Percentiles rank a stretch among this genome's conserved stretches.
Conservation (phyloP, 2,329 filamentous ascomycete species). For the Fusarium concolor region DNA sequence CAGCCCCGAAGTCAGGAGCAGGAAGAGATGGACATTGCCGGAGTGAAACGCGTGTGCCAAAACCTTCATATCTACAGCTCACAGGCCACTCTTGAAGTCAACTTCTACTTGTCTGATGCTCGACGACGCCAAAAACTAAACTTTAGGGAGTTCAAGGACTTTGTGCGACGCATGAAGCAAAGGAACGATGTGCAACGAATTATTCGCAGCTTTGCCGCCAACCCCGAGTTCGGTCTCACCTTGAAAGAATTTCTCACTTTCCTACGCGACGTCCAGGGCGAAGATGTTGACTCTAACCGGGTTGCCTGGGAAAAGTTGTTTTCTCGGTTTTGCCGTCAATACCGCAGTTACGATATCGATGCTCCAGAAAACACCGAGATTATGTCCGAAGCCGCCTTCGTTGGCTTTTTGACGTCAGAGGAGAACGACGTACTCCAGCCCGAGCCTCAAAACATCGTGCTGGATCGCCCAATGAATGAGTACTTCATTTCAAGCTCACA, state of each 20-base stretch:
- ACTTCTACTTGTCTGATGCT: conserved; percentile 80
- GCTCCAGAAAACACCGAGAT: conserved; percentile 59
- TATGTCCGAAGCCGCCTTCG: conserved; percentile 84
- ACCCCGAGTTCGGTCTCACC: conserved; percentile 74
- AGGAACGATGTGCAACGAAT: conserved; percentile 83
- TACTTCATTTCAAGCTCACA: conserved; percentile 99
- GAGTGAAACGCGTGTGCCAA: conserved; percentile 85
- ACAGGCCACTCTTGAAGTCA: conserved; percentile 75
- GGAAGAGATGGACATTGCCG: conserved; percentile 80
- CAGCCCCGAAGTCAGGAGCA: conserved; percentile 64
- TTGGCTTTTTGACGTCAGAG: conserved; percentile 79
- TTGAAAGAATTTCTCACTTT: conserved; percentile 81
- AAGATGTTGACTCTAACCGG: conserved; percentile 76
- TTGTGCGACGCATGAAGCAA: conserved; percentile 85
- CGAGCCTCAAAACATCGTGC: conserved; percentile 68
- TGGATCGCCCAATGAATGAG: conserved; percentile 90
- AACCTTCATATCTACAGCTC: conserved; percentile 93
- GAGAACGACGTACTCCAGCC: conserved; percentile 76
- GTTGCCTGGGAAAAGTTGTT: conserved; percentile 79
- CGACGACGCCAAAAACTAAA: conserved; percentile 74
- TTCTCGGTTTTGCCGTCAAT: conserved; percentile 72
- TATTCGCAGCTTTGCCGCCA: conserved; percentile 71
- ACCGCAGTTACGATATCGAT: conserved; percentile 60
- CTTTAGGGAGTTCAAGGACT: conserved; percentile 84
- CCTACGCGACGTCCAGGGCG: conserved; percentile 76